A percentile compares a stretch with the other conserved stretches of the same genome.
Conservation (phyloP, 2,329 filamentous ascomycete genomes). For the Colletotrichum limetticola region DNA sequence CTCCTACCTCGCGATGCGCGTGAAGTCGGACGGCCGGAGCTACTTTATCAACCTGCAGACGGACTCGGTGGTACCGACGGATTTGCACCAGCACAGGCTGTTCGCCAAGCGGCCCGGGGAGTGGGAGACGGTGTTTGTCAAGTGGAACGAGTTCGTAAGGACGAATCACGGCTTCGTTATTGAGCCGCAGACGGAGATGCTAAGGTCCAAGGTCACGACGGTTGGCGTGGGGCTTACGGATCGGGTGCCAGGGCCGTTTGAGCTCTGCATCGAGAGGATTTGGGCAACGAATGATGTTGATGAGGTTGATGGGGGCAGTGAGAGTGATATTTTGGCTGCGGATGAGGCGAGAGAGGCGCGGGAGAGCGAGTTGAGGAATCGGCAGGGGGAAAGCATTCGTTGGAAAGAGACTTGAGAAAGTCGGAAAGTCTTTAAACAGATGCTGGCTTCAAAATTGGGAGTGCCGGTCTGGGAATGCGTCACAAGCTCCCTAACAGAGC, state of each 20-base stretch:
- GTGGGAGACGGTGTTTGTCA: slow-evolving; percentile 96
- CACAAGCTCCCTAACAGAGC: background rate
- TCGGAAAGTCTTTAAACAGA: background rate
- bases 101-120: slow-evolving; percentile 82
- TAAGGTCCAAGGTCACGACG: slow-evolving; percentile 85
- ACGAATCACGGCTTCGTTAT: slow-evolving; percentile 94
- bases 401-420: slow-evolving; percentile 40
- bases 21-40: slow-evolving; percentile 90
- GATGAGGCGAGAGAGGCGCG: slow-evolving; percentile 21
- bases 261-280: slow-evolving; percentile 84
- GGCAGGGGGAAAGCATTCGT: slow-evolving; percentile 49
- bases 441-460: background rate
- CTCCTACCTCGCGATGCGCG: slow-evolving; percentile 83
- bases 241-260: slow-evolving; percentile 86
- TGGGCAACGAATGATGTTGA: slow-evolving; percentile 83
- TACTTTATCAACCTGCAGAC: slow-evolving; percentile 98
- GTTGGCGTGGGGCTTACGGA: slow-evolving; percentile 92
- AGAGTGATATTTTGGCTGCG: slow-evolving; percentile 28
- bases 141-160: slow-evolving; percentile 91
- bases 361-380: slow-evolving; percentile 48
- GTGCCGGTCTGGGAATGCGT: background rate
- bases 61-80: slow-evolving; percentile 92
- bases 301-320: slow-evolving; percentile 36
- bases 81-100: slow-evolving; percentile 93
- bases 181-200: slow-evolving; percentile 90